Evolutionary conservation across 176 grass and related monocot species (phyloP).

Genomic region (Miscanthus lutarioriparius): DNA sequence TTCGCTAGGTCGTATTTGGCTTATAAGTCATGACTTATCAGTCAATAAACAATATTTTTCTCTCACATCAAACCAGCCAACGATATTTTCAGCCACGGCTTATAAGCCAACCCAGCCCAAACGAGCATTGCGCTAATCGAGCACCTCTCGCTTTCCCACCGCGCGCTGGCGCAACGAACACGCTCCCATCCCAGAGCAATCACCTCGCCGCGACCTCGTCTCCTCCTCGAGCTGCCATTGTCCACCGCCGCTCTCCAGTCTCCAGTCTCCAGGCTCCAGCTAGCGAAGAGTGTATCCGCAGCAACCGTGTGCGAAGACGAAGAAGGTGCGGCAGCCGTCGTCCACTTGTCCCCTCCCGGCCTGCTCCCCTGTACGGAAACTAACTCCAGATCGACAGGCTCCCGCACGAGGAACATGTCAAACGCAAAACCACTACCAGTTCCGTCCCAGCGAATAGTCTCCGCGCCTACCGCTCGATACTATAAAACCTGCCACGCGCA

Average conservation of each 20-base stretch:
- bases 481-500: background rate
- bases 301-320: background rate
- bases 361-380: slow-evolving; percentile 8
- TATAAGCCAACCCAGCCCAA: too few species aligned
- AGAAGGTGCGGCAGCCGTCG: background rate
- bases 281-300: background rate
- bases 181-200: too few species aligned
- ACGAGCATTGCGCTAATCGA: too few species aligned
- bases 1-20: too few species aligned
- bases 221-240: too few species aligned
- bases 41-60: too few species aligned
- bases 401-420: slow-evolving; percentile 2
- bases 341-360: background rate
- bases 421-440: background rate
- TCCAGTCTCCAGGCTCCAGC: too few species aligned
- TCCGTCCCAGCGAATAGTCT: background rate
- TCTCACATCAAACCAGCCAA: too few species aligned
- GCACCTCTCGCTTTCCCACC: too few species aligned
- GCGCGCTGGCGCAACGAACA: background rate
- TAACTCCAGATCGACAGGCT: background rate
- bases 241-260: background rate
- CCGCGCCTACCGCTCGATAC: rapidly evolving
- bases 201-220: too few species aligned
- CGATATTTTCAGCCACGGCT: too few species aligned
- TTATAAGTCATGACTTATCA: too few species aligned